A percentile compares a stretch with the other conserved stretches of the same genome.
phyloP scores from a whole-genome alignment of 2,329 filamentous ascomycete species.

The Botrytis paeoniae region DNA sequence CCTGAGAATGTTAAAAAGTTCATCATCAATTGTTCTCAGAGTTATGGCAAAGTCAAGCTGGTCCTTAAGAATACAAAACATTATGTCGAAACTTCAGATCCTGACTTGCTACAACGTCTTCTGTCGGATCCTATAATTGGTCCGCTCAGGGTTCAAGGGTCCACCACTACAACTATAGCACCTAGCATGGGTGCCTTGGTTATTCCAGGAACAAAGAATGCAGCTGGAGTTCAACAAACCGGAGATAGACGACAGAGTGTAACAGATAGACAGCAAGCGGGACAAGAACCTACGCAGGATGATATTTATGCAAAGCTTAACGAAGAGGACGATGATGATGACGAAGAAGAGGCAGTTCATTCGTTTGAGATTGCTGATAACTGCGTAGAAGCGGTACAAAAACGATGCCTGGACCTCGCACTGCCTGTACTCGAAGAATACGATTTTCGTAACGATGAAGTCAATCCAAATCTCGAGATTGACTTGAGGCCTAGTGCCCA shows the following conservation, averaged over 20 bases:
- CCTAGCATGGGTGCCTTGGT: constrained; percentile 84
- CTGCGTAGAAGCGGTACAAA: constrained; percentile 81
- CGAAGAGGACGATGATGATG: constrained; percentile 77
- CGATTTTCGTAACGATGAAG: constrained; percentile 88
- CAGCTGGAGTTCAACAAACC: constrained; percentile 80
- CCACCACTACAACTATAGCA: constrained; percentile 70
- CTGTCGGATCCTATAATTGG: constrained; percentile 82
- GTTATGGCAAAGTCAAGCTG: constrained; percentile 92
- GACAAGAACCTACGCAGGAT: constrained; percentile 55
- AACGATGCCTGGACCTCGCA: constrained; percentile 81
- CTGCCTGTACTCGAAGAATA: constrained; percentile 94
- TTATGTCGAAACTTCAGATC: constrained; percentile 88
- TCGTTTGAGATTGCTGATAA: constrained; percentile 86
- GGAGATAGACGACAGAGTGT: constrained; percentile 41
- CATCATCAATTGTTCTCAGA: constrained; percentile 73
- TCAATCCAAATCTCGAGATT: constrained; percentile 89
- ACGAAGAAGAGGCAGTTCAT: constrained; percentile 83
- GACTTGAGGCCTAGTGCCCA: constrained; percentile 85
- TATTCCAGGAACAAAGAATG: constrained; percentile 92
- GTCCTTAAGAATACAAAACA: constrained; percentile 94
- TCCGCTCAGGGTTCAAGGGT: constrained; percentile 68
- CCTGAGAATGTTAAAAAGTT: constrained; percentile 78
- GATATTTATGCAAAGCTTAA: constrained; percentile 71
- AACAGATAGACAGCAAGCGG: constrained; percentile 45
- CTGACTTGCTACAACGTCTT: constrained; percentile 80